Percentiles rank a stretch among this genome's conserved stretches.
These are phyloP conservation scores for Pyrenophora graminea DNA, from an alignment of 2,329 filamentous ascomycete genomes.

Conservation along the genomic window DNA sequence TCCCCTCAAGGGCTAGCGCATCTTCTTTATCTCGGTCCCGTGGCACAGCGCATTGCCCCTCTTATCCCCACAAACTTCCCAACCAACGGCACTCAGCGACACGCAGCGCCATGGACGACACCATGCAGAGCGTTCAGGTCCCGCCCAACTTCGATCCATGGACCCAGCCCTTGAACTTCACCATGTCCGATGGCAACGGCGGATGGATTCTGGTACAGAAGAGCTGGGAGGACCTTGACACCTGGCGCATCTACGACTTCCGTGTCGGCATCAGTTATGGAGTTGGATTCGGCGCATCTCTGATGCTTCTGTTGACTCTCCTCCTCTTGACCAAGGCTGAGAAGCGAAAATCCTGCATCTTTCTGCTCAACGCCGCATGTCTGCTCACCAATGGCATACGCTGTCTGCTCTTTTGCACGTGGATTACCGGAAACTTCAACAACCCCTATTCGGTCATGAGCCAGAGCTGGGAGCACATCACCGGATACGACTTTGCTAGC, in stretches of 20 bases:
- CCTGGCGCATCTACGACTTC: slow-evolving; percentile 53
- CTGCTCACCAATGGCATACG: slow-evolving; percentile 66
- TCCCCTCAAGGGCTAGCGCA: neutral
- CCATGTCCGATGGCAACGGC: slow-evolving; percentile 47
- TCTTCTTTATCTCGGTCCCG: neutral
- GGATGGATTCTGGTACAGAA: slow-evolving; percentile 40
- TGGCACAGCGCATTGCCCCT: neutral
- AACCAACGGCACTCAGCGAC: neutral
- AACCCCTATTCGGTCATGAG: slow-evolving; percentile 65
- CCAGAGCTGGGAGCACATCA: slow-evolving; percentile 59
- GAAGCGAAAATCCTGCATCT: slow-evolving; percentile 68
- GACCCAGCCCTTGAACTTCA: slow-evolving; percentile 57
- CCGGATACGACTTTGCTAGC: slow-evolving; percentile 49
- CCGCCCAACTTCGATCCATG: slow-evolving; percentile 54
- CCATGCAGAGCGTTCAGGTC: slow-evolving; percentile 2
- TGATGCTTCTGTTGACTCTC: slow-evolving; percentile 68
- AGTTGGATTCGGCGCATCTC: slow-evolving; percentile 69
- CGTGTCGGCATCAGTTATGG: slow-evolving; percentile 67
- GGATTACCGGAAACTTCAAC: slow-evolving; percentile 63
- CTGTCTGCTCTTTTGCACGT: slow-evolving; percentile 60
- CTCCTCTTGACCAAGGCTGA: slow-evolving; percentile 67
- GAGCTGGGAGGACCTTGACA: slow-evolving; percentile 51
- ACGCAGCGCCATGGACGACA: slow-evolving; percentile 16
- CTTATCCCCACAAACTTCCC: neutral
- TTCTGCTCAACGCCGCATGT: slow-evolving; percentile 66